A percentile compares a stretch with the other conserved stretches of the same genome.
phyloP scores from a whole-genome alignment of 306 rosid genomes.

The Casuarina equisetifolia region DNA sequence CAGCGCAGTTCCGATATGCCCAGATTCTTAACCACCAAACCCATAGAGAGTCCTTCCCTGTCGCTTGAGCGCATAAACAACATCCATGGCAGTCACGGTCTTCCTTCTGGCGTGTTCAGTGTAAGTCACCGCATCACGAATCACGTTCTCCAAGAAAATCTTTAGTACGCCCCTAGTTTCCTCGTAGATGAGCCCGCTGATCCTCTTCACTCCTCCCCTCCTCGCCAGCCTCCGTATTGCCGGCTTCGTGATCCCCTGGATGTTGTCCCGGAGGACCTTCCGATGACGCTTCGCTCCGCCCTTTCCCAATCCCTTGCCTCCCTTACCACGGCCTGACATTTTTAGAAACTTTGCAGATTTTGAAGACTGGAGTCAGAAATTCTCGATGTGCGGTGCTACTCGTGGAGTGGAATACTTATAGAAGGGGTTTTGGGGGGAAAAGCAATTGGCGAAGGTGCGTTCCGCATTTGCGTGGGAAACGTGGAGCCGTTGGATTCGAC shows the following conservation, averaged over 20 bases:
- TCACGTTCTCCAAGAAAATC: conserved; percentile 37
- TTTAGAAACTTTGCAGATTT: background rate
- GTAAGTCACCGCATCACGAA: conserved; percentile 33
- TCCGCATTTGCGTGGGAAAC: background rate
- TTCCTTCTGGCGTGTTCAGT: conserved; percentile 32
- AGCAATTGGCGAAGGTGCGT: background rate
- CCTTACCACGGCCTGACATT: conserved; percentile 46
- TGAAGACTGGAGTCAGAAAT: background rate
- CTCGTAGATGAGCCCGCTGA: conserved; percentile 38
- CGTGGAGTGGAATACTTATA: background rate
- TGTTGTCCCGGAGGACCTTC: conserved; percentile 40
- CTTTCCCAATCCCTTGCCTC: conserved; percentile 42
- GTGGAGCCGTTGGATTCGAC: background rate
- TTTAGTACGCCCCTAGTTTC: conserved; percentile 36
- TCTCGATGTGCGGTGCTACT: background rate
- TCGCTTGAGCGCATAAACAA: conserved; percentile 37
- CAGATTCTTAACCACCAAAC: conserved; percentile 26
- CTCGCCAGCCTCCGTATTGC: conserved; percentile 35
- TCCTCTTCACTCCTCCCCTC: conserved; percentile 40
- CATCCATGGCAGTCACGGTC: conserved; percentile 44
- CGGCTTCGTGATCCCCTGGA: conserved; percentile 43
- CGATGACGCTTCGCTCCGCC: conserved; percentile 43
- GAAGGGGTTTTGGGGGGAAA: background rate
- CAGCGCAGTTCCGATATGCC: background rate
- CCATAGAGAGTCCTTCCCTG: conserved; percentile 38